Percentiles rank a stretch among this genome's conserved stretches.
These are phyloP conservation scores for Oryza brachyantha DNA, from an alignment of 176 grass and related monocot species.

Conservation along the genomic window DNA sequence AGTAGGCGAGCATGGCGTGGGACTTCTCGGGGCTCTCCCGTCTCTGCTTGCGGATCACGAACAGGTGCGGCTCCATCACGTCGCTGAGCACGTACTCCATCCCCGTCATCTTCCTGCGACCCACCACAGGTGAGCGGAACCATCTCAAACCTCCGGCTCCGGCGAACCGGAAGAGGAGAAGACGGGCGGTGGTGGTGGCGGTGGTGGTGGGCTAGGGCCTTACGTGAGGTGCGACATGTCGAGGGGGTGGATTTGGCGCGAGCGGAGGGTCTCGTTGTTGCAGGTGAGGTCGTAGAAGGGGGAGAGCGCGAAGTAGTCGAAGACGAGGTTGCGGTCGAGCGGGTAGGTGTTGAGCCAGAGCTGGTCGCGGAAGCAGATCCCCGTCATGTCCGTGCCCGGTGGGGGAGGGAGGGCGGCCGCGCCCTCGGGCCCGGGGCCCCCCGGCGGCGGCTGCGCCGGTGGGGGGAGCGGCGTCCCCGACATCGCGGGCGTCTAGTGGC, in stretches of 20 bases:
- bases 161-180: neutral
- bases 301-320: conserved; percentile 97
- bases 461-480: conserved; percentile 56
- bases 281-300: conserved; percentile 96
- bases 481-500: conserved; percentile 35
- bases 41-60: conserved; percentile 97
- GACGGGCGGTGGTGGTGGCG: too few species aligned
- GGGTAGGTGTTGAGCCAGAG: conserved; percentile 96
- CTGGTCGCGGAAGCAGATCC: conserved; percentile 98
- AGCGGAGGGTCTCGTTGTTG: conserved; percentile 87
- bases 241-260: conserved; percentile 94
- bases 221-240: conserved; percentile 91
- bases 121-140: neutral
- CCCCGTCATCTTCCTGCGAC: conserved; percentile 85
- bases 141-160: neutral
- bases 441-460: conserved; percentile 14
- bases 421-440: conserved; percentile 34
- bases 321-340: conserved; percentile 96
- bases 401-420: conserved; percentile 47
- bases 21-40: conserved; percentile 73
- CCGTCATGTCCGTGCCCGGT: conserved; percentile 98
- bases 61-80: conserved; percentile 93
- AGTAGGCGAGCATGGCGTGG: conserved; percentile 68
- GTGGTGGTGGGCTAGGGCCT: neutral
- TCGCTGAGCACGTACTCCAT: conserved; percentile 87